phyloP scores from a whole-genome alignment of 352 stramenopile genomes.

The Phytophthora hybrid region DNA sequence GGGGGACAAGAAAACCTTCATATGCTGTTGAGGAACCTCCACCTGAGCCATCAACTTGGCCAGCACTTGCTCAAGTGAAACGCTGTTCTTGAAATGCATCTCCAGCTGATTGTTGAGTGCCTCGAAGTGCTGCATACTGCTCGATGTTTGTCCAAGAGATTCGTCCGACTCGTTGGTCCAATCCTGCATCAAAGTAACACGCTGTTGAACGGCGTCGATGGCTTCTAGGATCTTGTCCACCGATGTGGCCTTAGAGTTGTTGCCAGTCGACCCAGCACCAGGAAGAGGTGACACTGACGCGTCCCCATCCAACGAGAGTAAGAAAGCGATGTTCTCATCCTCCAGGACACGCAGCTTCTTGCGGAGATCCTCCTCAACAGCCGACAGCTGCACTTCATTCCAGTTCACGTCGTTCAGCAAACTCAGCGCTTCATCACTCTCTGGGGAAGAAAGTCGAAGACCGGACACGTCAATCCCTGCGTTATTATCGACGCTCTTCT shows the following conservation, averaged over 20 bases:
- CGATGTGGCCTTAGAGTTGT: conserved; percentile 27
- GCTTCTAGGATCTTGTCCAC: conserved; percentile 70
- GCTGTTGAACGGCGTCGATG: conserved; percentile 59
- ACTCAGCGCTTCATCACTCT: conserved; percentile 66
- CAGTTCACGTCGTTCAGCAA: conserved; percentile 68
- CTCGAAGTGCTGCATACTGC: conserved; percentile 83
- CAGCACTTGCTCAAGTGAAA: conserved; percentile 66
- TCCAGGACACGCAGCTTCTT: conserved; percentile 68
- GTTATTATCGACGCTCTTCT: conserved; percentile 19
- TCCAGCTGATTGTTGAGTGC: conserved; percentile 83
- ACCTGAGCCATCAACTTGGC: conserved; percentile 57
- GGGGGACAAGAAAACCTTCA: conserved; percentile 61
- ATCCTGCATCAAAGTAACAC: conserved; percentile 50
- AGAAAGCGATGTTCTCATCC: conserved; percentile 81
- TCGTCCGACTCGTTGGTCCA: conserved; percentile 77
- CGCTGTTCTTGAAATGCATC: conserved; percentile 84
- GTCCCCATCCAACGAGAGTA: conserved; percentile 70
- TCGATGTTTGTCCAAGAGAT: conserved; percentile 63
- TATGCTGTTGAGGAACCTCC: conserved; percentile 63
- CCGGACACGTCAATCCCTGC: conserved; percentile 31
- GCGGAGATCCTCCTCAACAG: conserved; percentile 64
- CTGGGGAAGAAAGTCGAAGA: conserved; percentile 54
- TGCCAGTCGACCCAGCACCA: neutral
- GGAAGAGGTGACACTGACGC: conserved; percentile 9
- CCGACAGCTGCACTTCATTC: conserved; percentile 55